Conservation (phyloP, 441 rosid genomes). For the Rhodomyrtus psidioides region DNA sequence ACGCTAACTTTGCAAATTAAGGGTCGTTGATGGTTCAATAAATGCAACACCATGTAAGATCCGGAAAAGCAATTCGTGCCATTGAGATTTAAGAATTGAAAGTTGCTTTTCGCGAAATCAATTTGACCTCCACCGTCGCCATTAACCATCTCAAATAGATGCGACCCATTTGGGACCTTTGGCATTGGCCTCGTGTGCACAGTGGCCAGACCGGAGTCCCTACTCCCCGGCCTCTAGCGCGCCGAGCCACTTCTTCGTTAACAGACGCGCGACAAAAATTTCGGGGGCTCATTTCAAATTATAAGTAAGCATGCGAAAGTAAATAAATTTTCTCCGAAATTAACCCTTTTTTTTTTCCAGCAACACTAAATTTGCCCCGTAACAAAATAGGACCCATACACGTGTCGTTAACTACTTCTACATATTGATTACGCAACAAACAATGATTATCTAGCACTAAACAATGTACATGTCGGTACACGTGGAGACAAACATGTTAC, state of each 20-base stretch:
- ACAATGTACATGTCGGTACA: background rate
- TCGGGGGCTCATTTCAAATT: rapidly evolving
- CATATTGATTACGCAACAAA: no score
- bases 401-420: background rate
- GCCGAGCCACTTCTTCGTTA: background rate
- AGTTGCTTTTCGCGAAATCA: background rate
- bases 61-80: background rate
- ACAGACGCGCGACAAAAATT: background rate
- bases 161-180: background rate
- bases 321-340: background rate
- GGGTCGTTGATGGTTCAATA: no score
- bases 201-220: background rate
- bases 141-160: rapidly evolving
- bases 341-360: no score
- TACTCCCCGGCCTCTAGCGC: background rate
- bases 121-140: background rate
- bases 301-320: background rate
- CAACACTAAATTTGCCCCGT: no score
- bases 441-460: background rate
- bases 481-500: no score
- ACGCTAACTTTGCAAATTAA: background rate
- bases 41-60: no score
- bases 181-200: background rate
- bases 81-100: background rate
- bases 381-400: no score